Conservation (phyloP, 139 green algal genomes). For the Nannochloris sp. region DNA sequence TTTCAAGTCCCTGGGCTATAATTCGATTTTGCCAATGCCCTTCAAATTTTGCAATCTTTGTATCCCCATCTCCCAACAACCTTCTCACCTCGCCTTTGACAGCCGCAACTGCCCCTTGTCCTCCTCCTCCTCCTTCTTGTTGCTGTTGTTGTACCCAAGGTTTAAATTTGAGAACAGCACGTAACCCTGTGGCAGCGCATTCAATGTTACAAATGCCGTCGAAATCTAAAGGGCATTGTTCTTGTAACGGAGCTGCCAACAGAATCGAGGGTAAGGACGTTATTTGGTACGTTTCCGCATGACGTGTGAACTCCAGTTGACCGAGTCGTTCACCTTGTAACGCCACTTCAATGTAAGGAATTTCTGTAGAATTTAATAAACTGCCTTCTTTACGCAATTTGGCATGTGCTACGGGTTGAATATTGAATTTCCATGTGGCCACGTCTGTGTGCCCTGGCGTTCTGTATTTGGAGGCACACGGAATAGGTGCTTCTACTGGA, state of each 20-base stretch:
- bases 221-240: background rate
- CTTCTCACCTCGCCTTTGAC: slow-evolving; percentile 4
- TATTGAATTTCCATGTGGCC: background rate
- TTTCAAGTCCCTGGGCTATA: background rate
- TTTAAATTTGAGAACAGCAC: slow-evolving; percentile 5
- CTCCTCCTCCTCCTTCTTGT: too few relatives aligned
- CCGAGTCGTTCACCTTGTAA: background rate
- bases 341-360: background rate
- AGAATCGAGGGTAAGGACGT: slow-evolving; percentile 1
- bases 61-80: background rate
- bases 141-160: background rate
- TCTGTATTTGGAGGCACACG: background rate
- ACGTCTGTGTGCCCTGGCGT: background rate
- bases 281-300: background rate
- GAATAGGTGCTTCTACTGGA: background rate
- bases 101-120: too few relatives aligned
- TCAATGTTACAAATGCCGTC: background rate
- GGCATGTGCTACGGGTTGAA: background rate
- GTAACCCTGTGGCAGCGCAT: slow-evolving; percentile 1
- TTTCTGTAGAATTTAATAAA: background rate
- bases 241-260: background rate
- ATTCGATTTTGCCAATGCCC: slow-evolving; percentile 1
- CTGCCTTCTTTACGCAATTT: slow-evolving; percentile 3
- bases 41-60: background rate
- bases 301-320: background rate